phyloP scores from a whole-genome alignment of 2,329 filamentous ascomycete genomes.

The Albifimbria verrucaria region DNA sequence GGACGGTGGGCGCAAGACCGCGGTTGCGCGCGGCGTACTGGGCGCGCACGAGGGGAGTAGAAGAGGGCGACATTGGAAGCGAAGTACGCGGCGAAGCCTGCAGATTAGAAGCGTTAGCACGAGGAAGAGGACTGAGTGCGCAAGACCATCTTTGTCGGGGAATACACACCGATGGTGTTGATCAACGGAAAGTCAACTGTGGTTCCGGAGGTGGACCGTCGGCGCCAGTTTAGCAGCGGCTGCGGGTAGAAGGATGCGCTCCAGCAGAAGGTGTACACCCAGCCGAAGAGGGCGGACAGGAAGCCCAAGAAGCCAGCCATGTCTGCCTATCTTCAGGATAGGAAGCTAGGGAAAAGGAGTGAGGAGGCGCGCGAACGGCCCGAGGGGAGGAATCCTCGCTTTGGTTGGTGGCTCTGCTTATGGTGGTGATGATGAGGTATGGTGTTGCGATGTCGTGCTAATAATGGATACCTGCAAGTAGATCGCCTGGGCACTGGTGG shows the following conservation, averaged over 20 bases:
- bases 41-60: constrained; percentile 72
- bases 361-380: too few species aligned
- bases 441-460: too few species aligned
- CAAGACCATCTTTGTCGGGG: too few species aligned
- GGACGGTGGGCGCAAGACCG: constrained; percentile 76
- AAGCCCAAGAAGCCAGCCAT: constrained; percentile 39
- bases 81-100: constrained; percentile 72
- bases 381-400: too few species aligned
- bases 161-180: constrained; percentile 56
- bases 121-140: neutral
- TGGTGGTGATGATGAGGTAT: neutral
- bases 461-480: too few species aligned
- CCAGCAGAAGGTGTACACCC: constrained; percentile 76
- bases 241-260: constrained; percentile 92
- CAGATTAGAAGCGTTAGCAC: neutral
- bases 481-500: too few species aligned
- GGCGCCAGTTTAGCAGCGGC: constrained; percentile 72
- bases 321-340: too few species aligned
- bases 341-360: too few species aligned
- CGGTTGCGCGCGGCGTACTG: constrained; percentile 82
- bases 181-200: constrained; percentile 84
- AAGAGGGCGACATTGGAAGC: constrained; percentile 73
- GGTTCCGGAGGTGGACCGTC: constrained; percentile 76
- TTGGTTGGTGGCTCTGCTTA: too few species aligned
- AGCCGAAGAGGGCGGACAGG: constrained; percentile 63